These are phyloP conservation scores for Fraxinus platypoda DNA, from an alignment of 305 asterid genomes.

Conservation along the genomic window DNA sequence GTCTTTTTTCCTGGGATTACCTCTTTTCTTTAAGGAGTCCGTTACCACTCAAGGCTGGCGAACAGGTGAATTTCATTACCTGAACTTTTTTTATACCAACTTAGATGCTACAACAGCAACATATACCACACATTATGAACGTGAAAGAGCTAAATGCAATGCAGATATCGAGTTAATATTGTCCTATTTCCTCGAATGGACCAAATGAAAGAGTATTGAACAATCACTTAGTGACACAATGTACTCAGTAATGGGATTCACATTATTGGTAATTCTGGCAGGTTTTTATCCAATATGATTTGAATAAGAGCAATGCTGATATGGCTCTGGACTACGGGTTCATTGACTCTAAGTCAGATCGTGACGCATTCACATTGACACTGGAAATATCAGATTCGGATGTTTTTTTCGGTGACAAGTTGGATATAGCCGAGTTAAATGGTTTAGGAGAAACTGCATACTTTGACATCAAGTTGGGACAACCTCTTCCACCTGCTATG, in stretches of 20 bases:
- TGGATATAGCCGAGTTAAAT: slow-evolving; percentile 79
- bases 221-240: neutral
- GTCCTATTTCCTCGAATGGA: neutral
- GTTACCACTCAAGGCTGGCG: slow-evolving; percentile 69
- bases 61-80: slow-evolving; percentile 58
- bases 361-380: slow-evolving; percentile 80
- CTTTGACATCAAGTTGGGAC: slow-evolving; percentile 76
- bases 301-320: slow-evolving; percentile 91
- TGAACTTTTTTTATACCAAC: neutral
- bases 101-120: neutral
- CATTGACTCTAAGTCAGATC: slow-evolving; percentile 53
- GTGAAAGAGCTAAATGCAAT: neutral
- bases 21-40: slow-evolving; percentile 75
- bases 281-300: slow-evolving; percentile 79
- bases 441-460: slow-evolving; percentile 66
- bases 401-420: slow-evolving; percentile 60
- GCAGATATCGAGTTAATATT: neutral
- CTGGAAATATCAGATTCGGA: slow-evolving; percentile 75
- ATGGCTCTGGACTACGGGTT: slow-evolving; percentile 96
- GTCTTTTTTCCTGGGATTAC: slow-evolving; percentile 91
- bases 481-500: slow-evolving; percentile 66
- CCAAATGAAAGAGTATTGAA: neutral
- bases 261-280: slow-evolving; percentile 32
- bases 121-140: neutral
- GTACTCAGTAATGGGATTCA: neutral